A percentile compares a stretch with the other conserved stretches of the same genome.
Conservation (phyloP, 139 green algal species). For the Chlorella sp. region DNA sequence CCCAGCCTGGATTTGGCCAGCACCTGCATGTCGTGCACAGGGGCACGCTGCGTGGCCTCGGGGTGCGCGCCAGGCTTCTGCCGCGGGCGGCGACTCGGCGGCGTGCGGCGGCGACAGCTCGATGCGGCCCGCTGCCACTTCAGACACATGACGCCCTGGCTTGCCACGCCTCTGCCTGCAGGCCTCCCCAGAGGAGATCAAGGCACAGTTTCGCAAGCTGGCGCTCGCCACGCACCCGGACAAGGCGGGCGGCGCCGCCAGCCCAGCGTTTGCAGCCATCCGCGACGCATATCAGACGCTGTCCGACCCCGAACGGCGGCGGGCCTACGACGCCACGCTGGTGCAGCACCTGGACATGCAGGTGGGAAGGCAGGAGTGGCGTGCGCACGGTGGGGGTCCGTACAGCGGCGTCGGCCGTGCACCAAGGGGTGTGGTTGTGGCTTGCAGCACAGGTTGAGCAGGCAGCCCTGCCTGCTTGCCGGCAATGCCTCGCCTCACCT, state of each 20-base stretch:
- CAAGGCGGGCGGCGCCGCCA: constrained; percentile 45
- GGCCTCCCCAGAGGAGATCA: constrained; percentile 72
- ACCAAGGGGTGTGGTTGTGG: background rate
- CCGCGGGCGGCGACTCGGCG: no score
- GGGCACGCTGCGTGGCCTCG: no score
- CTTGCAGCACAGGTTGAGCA: background rate
- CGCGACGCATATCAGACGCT: constrained; percentile 38
- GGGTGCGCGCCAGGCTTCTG: no score
- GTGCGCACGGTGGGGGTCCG: background rate
- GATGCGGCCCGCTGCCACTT: no score
- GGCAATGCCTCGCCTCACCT: background rate
- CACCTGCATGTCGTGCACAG: no score
- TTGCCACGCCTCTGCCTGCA: constrained; percentile 1
- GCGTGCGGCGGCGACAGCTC: no score
- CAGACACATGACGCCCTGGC: no score
- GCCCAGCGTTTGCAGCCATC: constrained; percentile 24
- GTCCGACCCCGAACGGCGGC: background rate
- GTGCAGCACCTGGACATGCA: constrained; percentile 30
- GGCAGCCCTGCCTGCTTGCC: background rate
- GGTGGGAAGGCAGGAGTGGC: constrained; percentile 1
- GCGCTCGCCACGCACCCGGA: constrained; percentile 82
- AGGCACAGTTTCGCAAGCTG: constrained; percentile 79
- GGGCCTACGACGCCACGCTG: constrained; percentile 31
- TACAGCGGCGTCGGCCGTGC: background rate
- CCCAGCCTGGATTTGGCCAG: no score